Evolutionary conservation across 2,329 filamentous ascomycete species (phyloP).

Genomic region (Stemphylium lycopersici): DNA sequence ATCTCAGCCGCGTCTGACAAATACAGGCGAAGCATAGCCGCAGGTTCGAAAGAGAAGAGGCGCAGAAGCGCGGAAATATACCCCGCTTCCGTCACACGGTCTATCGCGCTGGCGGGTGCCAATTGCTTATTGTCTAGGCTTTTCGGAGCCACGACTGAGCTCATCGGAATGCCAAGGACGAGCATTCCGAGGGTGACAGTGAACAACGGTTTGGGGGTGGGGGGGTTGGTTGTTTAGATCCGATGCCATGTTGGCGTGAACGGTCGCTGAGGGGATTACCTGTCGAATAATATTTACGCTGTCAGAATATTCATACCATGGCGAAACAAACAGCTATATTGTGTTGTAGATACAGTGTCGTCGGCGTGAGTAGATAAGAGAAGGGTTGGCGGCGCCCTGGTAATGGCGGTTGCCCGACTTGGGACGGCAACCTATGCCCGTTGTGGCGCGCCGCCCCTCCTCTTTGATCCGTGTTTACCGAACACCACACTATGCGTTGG

Average conservation of each 20-base stretch:
- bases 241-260: neutral
- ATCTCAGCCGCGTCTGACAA: neutral
- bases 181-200: neutral
- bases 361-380: neutral
- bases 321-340: neutral
- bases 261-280: neutral
- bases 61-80: constrained; percentile 10
- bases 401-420: neutral
- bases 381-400: neutral
- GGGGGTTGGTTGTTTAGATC: too few relatives aligned
- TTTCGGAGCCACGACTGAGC: neutral
- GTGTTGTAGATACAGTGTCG: neutral
- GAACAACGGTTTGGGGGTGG: too few relatives aligned
- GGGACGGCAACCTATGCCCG: neutral
- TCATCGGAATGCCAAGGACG: neutral
- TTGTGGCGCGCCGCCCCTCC: neutral
- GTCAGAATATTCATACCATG: neutral
- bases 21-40: constrained; percentile 2
- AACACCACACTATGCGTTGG: too few relatives aligned
- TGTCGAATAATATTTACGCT: neutral
- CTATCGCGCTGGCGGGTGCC: constrained; percentile 14
- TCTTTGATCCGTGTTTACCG: neutral
- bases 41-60: neutral
- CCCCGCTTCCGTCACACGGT: constrained; percentile 17
- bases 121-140: constrained; percentile 8